Percentiles rank a stretch among this genome's conserved stretches.
phyloP scores from a whole-genome alignment of 202 grass and related monocot genomes.

The Schoenoplectus triqueter region DNA sequence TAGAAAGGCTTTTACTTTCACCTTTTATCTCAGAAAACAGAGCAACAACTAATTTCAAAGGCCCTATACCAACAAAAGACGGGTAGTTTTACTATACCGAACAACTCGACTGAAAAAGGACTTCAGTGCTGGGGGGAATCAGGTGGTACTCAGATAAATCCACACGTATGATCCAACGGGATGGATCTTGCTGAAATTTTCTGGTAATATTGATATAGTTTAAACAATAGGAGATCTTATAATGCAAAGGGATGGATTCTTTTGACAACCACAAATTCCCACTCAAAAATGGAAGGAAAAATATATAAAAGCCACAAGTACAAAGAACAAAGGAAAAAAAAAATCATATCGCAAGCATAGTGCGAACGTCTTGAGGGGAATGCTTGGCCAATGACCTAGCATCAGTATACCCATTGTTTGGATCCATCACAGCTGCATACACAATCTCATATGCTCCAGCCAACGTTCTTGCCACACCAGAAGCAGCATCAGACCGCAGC shows the following conservation, averaged over 20 bases:
- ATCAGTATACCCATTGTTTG: conserved; percentile 84
- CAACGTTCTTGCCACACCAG: conserved; percentile 64
- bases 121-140: neutral
- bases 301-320: neutral
- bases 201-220: neutral
- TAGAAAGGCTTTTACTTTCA: no score
- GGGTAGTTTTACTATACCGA: neutral
- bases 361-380: conserved; percentile 86
- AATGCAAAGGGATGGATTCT: neutral
- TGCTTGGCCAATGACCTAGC: conserved; percentile 80
- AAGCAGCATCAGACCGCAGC: conserved; percentile 71
- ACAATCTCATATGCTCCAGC: conserved; percentile 77
- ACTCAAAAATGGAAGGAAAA: neutral
- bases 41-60: neutral
- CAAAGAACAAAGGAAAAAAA: conserved; percentile 3
- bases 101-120: neutral
- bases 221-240: conserved; percentile 2
- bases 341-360: conserved; percentile 85
- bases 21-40: neutral
- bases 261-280: neutral
- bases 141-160: neutral
- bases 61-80: neutral
- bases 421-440: conserved; percentile 73
- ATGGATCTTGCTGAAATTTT: neutral
- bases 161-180: neutral